Percentiles rank a stretch among this genome's conserved stretches.
Conservation (phyloP, 345 rosid species). For the Bruguiera sexangula region DNA sequence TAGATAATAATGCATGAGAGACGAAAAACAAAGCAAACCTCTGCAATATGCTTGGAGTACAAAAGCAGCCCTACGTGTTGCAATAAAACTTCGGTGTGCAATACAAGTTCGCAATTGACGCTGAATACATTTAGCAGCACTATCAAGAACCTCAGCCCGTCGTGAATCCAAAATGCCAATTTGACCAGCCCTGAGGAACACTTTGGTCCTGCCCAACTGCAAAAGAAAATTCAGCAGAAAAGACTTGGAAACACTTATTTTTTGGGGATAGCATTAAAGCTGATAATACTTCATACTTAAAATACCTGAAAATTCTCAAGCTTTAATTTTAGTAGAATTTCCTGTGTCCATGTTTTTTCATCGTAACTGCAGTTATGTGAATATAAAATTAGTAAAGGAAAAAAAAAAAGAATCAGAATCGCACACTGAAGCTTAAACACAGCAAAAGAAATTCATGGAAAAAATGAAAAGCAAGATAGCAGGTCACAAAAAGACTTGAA, state of each 20-base stretch:
- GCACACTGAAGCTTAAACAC: constrained; percentile 5
- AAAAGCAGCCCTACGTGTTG: constrained; percentile 54
- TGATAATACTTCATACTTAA: no score
- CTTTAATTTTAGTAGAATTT: constrained; percentile 63
- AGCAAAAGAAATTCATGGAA: not conserved
- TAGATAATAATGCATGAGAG: not conserved
- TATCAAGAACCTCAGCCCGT: constrained; percentile 82
- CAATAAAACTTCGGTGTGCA: constrained; percentile 49
- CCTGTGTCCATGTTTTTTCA: constrained; percentile 70
- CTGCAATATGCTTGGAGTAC: constrained; percentile 78
- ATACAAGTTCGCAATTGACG: constrained; percentile 57
- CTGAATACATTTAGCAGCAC: constrained; percentile 76
- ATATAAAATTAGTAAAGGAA: not conserved
- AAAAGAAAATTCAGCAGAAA: constrained; percentile 21
- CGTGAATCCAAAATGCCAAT: constrained; percentile 81
- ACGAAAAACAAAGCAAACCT: constrained; percentile 41
- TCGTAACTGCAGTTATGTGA: constrained; percentile 48
- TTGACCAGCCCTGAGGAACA: constrained; percentile 96
- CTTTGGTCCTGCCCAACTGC: constrained; percentile 94
- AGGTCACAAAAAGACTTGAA: not conserved
- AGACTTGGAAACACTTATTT: constrained; percentile 7
- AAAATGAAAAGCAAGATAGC: not conserved
- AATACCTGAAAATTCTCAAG: constrained; percentile 89
- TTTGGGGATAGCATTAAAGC: no score
- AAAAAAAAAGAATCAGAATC: not conserved